Conservation (phyloP, 768 basidiomycete species). For the Amanita phalloides region DNA sequence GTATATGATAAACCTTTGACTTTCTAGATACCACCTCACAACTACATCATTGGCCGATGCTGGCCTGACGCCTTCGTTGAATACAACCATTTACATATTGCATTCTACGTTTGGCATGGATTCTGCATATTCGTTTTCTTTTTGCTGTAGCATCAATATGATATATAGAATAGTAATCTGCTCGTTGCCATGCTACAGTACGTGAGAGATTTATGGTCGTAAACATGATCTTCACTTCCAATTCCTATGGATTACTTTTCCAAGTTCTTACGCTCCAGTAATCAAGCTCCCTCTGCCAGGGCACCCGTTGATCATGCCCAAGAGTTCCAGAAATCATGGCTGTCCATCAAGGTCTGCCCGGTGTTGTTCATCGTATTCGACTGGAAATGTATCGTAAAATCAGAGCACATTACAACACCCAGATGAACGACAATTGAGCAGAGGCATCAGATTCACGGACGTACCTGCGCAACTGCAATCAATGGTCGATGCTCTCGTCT, state of each 20-base stretch:
- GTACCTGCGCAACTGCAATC: constrained; percentile 68
- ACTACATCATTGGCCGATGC: not conserved
- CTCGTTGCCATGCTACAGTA: not conserved
- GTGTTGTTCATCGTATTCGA: not conserved
- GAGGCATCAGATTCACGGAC: constrained; percentile 72
- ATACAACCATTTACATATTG: not conserved
- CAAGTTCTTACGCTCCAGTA: constrained; percentile 51
- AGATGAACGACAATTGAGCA: constrained; percentile 78
- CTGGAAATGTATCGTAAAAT: not conserved
- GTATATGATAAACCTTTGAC: constrained; percentile 48
- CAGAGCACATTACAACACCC: constrained; percentile 80
- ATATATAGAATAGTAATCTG: constrained; percentile 4
- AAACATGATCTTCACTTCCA: not conserved
- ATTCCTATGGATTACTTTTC: constrained; percentile 76
- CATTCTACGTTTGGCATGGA: not conserved
- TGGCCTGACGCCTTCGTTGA: not conserved
- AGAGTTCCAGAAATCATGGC: constrained; percentile 74
- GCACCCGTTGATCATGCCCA: constrained; percentile 51
- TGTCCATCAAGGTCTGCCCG: constrained; percentile 48
- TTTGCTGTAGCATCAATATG: constrained; percentile 4
- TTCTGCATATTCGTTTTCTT: not conserved
- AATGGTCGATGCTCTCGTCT: constrained; percentile 79
- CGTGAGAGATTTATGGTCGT: not conserved
- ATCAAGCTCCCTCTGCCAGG: constrained; percentile 33
- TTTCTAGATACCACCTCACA: not conserved